Base-by-base conservation (phyloP, 192 early-diverging fungal species). In the Gigaspora rosea region DNA sequence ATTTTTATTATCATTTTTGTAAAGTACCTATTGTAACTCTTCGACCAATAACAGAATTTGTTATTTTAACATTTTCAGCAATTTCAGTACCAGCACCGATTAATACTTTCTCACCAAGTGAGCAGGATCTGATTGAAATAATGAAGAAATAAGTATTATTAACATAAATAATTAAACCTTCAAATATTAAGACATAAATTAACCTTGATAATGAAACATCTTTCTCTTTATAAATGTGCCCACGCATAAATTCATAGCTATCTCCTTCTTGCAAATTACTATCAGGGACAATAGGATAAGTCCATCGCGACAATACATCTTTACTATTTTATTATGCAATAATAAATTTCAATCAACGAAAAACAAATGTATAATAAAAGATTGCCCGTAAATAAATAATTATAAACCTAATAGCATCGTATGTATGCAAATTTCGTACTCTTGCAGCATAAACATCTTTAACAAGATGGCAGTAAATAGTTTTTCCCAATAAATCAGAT, bases 241-340 rank as follows among this genome's bases (percentile, higher is more conserved):
- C 93, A 54, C 92, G 90, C 47, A 86, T 79, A 82, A 91, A 91
- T 49, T 86, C 87, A 82, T 97, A 97, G 22, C 84, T 80, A 58
- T 91, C 86, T 1, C 86, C 92, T 11, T 83, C 84, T 66, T 90
- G 86, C 6, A 94, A 81, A 66, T 94, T 96, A 78, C 87, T 95
- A 71, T 99, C 97, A 0, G 96, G 95, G 4, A 94, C 93, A 78
- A 99, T 85, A 9, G 97, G 96, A 82, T 94, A 99, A n/a, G 92
- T 88, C 95, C 95, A 97, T 48, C 97, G 87, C 1, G 88, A 88
- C 59, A 99, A 84, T 47, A 99, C 84, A 82, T 99, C 96, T 75
- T 92, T 90, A 78, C 91, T 91, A 62, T 41, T 61, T 78, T 71
- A 41, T 71, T 27, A 7, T 27, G 33, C 9, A 65, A 8, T 32